Percentiles rank a stretch among this genome's conserved stretches.
Conservation (phyloP, 2,329 filamentous ascomycete genomes). For the Metarhizium guizhouense region DNA sequence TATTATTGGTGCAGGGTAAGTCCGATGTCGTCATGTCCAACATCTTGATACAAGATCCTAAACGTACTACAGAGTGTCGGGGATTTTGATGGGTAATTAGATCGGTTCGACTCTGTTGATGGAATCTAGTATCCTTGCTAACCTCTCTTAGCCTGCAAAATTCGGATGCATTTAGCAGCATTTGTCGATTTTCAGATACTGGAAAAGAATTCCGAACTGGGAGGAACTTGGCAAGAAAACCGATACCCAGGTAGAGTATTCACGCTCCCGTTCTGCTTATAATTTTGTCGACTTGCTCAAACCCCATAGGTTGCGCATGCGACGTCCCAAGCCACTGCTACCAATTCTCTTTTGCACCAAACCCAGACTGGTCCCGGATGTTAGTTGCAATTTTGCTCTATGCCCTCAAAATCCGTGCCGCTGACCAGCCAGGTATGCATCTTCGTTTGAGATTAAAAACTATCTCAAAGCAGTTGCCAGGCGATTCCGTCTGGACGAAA, state of each 20-base stretch:
- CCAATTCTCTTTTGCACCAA: slow-evolving; percentile 32
- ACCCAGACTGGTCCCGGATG: slow-evolving; percentile 29
- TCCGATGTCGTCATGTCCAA: neutral
- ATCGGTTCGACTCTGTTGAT: neutral
- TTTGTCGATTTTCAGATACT: slow-evolving; percentile 22
- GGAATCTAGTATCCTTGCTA: neutral
- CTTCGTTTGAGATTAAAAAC: slow-evolving; percentile 26
- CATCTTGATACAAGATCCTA: neutral
- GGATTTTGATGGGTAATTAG: neutral
- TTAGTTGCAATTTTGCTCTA: neutral
- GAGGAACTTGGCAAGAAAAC: slow-evolving; percentile 38
- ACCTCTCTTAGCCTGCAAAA: slow-evolving; percentile 11
- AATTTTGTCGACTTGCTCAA: slow-evolving; percentile 1
- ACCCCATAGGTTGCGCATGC: slow-evolving; percentile 23
- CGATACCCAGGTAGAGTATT: slow-evolving; percentile 6
- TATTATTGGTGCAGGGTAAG: slow-evolving; percentile 13
- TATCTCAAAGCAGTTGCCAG: slow-evolving; percentile 30
- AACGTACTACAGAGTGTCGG: neutral
- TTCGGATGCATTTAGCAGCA: slow-evolving; percentile 9
- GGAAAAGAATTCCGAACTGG: slow-evolving; percentile 34
- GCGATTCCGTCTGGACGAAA: slow-evolving; percentile 24
- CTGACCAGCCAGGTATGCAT: slow-evolving; percentile 20
- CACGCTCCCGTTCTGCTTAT: neutral
- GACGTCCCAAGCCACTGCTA: slow-evolving; percentile 35
- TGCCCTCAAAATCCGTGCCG: no score